Evolutionary conservation across 2,329 filamentous ascomycete genomes (phyloP).

Genomic region (Xylariaceae sp.): DNA sequence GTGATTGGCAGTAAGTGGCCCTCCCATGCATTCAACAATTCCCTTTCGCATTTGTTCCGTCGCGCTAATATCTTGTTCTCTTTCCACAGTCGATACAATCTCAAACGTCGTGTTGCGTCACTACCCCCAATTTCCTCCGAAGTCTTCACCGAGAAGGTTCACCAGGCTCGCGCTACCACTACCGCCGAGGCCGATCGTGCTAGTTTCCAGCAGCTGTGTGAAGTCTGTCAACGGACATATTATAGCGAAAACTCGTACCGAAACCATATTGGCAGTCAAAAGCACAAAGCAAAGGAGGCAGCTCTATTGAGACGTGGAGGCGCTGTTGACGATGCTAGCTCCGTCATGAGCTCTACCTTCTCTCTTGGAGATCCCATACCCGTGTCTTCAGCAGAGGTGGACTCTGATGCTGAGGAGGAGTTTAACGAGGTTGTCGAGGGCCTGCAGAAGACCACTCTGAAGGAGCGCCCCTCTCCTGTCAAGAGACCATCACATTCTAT

Average conservation of each 20-base stretch:
- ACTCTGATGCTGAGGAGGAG: conserved; percentile 75
- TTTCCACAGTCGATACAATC: conserved; percentile 79
- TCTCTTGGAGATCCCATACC: conserved; percentile 81
- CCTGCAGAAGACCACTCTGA: conserved; percentile 68
- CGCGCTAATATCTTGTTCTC: conserved; percentile 24
- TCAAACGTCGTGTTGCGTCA: conserved; percentile 91
- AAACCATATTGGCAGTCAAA: conserved; percentile 90
- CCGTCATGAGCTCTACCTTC: conserved; percentile 89
- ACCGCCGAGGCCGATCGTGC: conserved; percentile 87
- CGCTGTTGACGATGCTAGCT: conserved; percentile 70
- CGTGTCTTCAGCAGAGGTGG: conserved; percentile 56
- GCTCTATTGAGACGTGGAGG: conserved; percentile 49
- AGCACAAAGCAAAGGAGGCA: conserved; percentile 77
- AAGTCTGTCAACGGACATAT: conserved; percentile 87
- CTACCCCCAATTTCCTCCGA: conserved; percentile 91
- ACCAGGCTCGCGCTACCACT: conserved; percentile 85
- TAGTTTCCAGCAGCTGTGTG: conserved; percentile 83
- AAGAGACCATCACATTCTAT: conserved; percentile 62
- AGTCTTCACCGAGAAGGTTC: conserved; percentile 92
- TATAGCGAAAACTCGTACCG: conserved; percentile 95
- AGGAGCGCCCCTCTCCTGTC: conserved; percentile 53
- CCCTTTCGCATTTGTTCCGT: background rate
- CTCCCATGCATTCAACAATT: background rate
- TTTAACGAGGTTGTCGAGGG: conserved; percentile 79
- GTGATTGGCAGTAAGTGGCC: conserved; percentile 90